Conservation (phyloP, 163 green algal genomes). For the Chlorella variabilis region DNA sequence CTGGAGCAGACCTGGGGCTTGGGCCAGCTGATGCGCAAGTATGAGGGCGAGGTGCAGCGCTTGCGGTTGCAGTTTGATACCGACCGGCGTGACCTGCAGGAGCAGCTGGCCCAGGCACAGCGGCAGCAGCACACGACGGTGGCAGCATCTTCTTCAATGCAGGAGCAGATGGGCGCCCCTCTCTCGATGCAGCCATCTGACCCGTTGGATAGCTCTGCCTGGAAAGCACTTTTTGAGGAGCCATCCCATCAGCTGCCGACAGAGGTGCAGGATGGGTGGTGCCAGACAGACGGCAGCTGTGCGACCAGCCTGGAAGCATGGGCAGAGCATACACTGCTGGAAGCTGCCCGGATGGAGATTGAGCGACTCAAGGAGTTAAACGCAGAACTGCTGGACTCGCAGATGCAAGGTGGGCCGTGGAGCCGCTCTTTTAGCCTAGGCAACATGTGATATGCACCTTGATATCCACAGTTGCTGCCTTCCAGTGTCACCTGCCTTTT, state of each 20-base stretch:
- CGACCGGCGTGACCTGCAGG: constrained; percentile 20
- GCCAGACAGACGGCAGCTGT: constrained; percentile 41
- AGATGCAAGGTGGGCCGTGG: background rate
- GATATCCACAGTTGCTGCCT: too few species aligned
- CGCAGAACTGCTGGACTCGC: constrained; percentile 9
- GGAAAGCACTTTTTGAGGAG: constrained; percentile 16
- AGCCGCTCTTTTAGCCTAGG: too few species aligned
- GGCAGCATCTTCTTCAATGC: background rate
- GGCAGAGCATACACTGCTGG: constrained; percentile 22
- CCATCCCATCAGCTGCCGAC: background rate
- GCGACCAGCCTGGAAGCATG: background rate
- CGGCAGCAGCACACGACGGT: background rate
- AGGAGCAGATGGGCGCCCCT: background rate
- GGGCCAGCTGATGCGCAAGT: constrained; percentile 25
- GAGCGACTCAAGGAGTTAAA: constrained; percentile 45
- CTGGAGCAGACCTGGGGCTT: constrained; percentile 21
- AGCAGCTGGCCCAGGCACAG: constrained; percentile 19
- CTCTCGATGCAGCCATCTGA: background rate
- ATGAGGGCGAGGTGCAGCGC: constrained; percentile 40
- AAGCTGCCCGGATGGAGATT: constrained; percentile 41
- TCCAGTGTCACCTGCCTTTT: too few species aligned
- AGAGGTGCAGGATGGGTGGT: background rate
- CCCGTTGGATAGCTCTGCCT: constrained; percentile 7
- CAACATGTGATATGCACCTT: too few species aligned
- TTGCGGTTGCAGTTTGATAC: constrained; percentile 33